Percentiles rank a stretch among this genome's conserved stretches.
Evolutionary conservation across 2,329 filamentous ascomycete genomes (phyloP).

Genomic region (Xylariaceae sp.): DNA sequence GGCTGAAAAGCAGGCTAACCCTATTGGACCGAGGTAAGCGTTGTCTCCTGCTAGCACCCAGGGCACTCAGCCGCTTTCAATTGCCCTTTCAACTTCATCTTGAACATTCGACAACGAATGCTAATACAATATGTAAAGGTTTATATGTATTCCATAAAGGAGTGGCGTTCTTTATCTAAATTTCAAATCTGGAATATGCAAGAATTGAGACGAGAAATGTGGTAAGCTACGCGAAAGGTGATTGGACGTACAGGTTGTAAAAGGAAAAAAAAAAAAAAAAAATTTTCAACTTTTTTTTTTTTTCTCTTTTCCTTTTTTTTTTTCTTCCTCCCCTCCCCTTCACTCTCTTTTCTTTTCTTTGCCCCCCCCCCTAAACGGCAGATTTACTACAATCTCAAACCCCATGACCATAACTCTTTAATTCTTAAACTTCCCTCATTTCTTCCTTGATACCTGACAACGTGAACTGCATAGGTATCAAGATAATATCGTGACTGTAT

Average conservation of each 20-base stretch:
- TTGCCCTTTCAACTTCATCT: slow-evolving; percentile 5
- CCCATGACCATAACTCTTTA: background rate
- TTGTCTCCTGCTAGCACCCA: background rate
- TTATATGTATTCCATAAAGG: background rate
- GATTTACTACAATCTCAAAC: too few relatives aligned
- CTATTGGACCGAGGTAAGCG: background rate
- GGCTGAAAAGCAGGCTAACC: background rate
- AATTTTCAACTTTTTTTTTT: slow-evolving; percentile 12
- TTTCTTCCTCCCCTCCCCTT: background rate
- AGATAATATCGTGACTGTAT: too few relatives aligned
- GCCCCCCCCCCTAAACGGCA: background rate
- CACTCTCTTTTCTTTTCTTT: background rate
- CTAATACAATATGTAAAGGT: background rate
- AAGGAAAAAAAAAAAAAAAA: too few relatives aligned
- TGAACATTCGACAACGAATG: slow-evolving; percentile 7
- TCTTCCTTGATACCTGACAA: too few relatives aligned
- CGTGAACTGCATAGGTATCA: too few relatives aligned
- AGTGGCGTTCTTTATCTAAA: background rate
- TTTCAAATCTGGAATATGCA: background rate
- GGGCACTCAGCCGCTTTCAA: slow-evolving; percentile 18
- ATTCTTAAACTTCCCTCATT: background rate
- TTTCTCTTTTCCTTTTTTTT: slow-evolving; percentile 1
- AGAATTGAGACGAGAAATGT: background rate
- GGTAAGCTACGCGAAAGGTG: background rate
- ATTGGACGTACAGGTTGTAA: slow-evolving; percentile 12